These are phyloP conservation scores for Prototheca cutis DNA, from an alignment of 163 green algal species.

Conservation along the genomic window DNA sequence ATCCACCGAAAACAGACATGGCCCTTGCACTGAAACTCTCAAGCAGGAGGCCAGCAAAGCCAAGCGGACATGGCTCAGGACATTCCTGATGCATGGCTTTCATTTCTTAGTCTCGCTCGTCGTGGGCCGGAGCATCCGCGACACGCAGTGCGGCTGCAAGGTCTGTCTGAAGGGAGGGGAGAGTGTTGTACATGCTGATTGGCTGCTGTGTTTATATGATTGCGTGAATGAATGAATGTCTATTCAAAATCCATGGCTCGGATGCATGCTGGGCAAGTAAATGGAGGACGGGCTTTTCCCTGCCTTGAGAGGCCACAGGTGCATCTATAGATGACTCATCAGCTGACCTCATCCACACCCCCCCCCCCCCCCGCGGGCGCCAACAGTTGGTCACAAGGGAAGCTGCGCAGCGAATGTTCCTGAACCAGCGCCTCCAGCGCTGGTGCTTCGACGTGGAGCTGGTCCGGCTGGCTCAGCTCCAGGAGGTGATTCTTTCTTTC, in stretches of 20 bases:
- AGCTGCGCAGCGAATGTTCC: constrained; percentile 62
- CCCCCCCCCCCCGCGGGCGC: neutral
- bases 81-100: constrained; percentile 89
- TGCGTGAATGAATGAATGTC: too few species aligned
- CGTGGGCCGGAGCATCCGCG: constrained; percentile 54
- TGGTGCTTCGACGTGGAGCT: constrained; percentile 98
- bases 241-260: too few species aligned
- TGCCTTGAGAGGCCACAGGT: too few species aligned
- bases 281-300: too few species aligned
- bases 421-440: constrained; percentile 82
- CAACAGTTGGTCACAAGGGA: constrained; percentile 74
- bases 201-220: too few species aligned
- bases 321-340: too few species aligned
- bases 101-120: constrained; percentile 80
- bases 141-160: constrained; percentile 99
- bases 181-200: too few species aligned
- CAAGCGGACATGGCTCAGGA: constrained; percentile 57
- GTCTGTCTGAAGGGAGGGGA: too few species aligned
- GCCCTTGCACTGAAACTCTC: too few species aligned
- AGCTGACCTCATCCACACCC: neutral
- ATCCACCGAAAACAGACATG: too few species aligned
- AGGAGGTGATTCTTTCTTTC: too few species aligned
- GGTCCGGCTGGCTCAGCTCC: constrained; percentile 66
- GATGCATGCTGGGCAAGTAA: too few species aligned
- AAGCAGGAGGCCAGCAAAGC: constrained; percentile 43